phyloP scores from a whole-genome alignment of 1,284 basidiomycete genomes.

The Inonotus obliquus region DNA sequence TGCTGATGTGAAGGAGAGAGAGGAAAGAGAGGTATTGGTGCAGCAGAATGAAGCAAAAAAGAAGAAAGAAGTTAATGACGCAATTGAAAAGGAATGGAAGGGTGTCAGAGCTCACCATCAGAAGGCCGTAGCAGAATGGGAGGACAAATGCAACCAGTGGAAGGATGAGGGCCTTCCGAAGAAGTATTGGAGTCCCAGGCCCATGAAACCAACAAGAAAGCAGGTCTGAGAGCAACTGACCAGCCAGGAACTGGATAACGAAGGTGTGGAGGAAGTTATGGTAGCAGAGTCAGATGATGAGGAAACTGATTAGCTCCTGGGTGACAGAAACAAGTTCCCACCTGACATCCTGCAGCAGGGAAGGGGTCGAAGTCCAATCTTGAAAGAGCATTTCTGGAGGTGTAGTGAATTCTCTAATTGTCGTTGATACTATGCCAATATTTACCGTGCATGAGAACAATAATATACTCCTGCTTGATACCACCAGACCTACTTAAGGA shows the following conservation, averaged over 20 bases:
- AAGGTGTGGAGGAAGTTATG: not conserved
- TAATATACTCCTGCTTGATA: not conserved
- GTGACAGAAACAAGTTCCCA: no score
- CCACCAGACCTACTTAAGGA: conserved; percentile 41
- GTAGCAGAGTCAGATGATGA: not conserved
- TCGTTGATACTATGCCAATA: not conserved
- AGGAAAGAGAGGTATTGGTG: not conserved
- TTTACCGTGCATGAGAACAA: not conserved
- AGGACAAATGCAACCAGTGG: not conserved
- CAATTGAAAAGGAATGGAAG: not conserved
- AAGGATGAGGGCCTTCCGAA: not conserved
- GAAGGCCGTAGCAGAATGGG: not conserved
- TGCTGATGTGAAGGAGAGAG: not conserved
- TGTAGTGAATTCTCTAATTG: not conserved
- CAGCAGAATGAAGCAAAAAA: not conserved
- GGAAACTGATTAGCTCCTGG: not conserved
- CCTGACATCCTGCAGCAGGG: no score
- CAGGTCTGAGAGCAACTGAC: no score
- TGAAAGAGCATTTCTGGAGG: not conserved
- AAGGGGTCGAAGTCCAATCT: not conserved
- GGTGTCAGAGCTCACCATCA: not conserved
- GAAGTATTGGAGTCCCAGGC: not conserved
- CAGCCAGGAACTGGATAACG: not conserved
- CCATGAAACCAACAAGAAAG: not conserved
- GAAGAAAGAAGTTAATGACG: not conserved